Evolutionary conservation across 805 yeast genomes (phyloP).

Genomic region (Candida jianshihensis): DNA sequence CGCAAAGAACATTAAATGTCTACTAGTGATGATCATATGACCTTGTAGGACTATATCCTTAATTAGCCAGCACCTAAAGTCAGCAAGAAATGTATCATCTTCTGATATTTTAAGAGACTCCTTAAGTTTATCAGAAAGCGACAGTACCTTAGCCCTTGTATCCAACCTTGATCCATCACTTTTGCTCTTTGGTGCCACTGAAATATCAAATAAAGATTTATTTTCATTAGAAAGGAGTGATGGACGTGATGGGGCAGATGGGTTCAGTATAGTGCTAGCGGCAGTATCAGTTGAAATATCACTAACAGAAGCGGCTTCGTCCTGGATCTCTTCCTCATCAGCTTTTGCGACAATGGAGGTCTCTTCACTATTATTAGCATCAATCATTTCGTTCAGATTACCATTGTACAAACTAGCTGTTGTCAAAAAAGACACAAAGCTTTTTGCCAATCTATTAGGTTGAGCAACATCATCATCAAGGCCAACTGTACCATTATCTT

Average conservation of each 20-base stretch:
- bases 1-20: conserved; percentile 68
- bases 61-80: conserved; percentile 72
- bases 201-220: no score
- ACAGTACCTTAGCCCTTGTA: conserved; percentile 24
- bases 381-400: conserved; percentile 26
- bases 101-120: conserved; percentile 39
- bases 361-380: not conserved
- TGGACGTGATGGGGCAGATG: no score
- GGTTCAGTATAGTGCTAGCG: no score
- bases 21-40: conserved; percentile 63
- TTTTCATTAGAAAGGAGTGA: no score
- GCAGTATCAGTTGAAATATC: no score
- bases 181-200: not conserved
- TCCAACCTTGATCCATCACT: not conserved
- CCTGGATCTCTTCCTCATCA: no score
- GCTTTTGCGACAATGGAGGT: not conserved
- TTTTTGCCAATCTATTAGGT: conserved; percentile 39
- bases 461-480: conserved; percentile 26
- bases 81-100: conserved; percentile 50
- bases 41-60: conserved; percentile 84
- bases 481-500: no score
- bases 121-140: conserved; percentile 29
- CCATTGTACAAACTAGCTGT: conserved; percentile 45
- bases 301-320: no score
- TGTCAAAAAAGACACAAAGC: conserved; percentile 48